Percentiles rank a stretch among this genome's conserved stretches.
Evolutionary conservation across 495 filamentous ascomycete genomes (phyloP).

Genomic region (Geoglossum glabrum): DNA sequence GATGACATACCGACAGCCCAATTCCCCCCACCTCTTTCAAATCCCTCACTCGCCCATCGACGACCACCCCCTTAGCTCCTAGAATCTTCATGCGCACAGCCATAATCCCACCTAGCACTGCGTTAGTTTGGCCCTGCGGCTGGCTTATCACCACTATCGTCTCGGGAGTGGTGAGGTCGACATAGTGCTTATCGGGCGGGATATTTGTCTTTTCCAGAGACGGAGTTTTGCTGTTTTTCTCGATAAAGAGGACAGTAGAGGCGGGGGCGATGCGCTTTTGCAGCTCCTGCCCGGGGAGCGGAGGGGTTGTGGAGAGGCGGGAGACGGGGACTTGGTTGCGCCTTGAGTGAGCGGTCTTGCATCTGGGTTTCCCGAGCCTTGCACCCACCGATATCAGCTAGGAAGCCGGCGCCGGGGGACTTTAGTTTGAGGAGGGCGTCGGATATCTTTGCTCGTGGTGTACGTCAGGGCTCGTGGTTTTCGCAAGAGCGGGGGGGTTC

Average conservation of each 20-base stretch:
- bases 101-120: constrained; percentile 49
- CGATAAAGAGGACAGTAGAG: constrained; percentile 41
- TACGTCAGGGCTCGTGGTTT: not conserved
- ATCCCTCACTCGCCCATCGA: constrained; percentile 43
- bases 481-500: not conserved
- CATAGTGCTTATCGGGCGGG: constrained; percentile 31
- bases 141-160: constrained; percentile 40
- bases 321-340: constrained; percentile 14
- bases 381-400: constrained; percentile 36
- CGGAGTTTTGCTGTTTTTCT: constrained; percentile 21
- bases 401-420: constrained; percentile 34
- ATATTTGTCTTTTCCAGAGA: constrained; percentile 18
- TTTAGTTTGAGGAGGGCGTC: constrained; percentile 42
- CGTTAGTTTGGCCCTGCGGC: constrained; percentile 36
- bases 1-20: constrained; percentile 26
- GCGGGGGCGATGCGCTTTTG: constrained; percentile 34
- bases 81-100: constrained; percentile 37
- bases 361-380: not conserved
- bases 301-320: constrained; percentile 17
- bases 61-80: constrained; percentile 30
- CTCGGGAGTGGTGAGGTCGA: constrained; percentile 29
- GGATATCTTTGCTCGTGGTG: constrained; percentile 26
- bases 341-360: too few relatives aligned
- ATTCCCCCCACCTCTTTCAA: constrained; percentile 28
- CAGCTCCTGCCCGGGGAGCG: constrained; percentile 7